Conservation (phyloP, 768 basidiomycete genomes). For the Serendipita sp. region DNA sequence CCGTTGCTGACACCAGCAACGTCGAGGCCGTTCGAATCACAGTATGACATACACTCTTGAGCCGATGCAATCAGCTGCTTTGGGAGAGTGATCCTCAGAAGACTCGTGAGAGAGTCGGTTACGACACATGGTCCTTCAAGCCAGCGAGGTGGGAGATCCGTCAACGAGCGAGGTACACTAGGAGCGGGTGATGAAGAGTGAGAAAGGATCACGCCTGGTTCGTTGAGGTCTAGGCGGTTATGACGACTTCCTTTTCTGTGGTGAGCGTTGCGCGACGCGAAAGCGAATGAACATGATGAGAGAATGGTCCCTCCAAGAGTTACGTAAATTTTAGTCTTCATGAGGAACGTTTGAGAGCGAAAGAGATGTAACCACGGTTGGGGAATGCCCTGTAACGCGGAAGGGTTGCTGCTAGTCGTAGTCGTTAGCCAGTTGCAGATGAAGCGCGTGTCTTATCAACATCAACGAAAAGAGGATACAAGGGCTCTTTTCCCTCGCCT, state of each 20-base stretch:
- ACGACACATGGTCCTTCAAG: not conserved
- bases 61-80: not conserved
- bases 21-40: not conserved
- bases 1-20: not conserved
- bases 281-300: not conserved
- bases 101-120: not conserved
- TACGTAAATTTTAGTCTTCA: not conserved
- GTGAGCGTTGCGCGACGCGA: not conserved
- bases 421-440: no score
- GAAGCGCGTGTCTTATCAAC: no score
- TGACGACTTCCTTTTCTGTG: not conserved
- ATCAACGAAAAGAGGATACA: no score
- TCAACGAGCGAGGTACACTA: not conserved
- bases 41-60: not conserved
- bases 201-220: not conserved
- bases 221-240: not conserved
- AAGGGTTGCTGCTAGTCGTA: no score
- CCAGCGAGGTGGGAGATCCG: not conserved
- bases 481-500: no score
- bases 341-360: not conserved
- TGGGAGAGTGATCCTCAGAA: not conserved
- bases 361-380: no score
- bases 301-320: no score
- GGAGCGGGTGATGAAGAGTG: not conserved
- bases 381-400: no score